phyloP scores from a whole-genome alignment of 306 rosid species.

The Glycine latifolia region DNA sequence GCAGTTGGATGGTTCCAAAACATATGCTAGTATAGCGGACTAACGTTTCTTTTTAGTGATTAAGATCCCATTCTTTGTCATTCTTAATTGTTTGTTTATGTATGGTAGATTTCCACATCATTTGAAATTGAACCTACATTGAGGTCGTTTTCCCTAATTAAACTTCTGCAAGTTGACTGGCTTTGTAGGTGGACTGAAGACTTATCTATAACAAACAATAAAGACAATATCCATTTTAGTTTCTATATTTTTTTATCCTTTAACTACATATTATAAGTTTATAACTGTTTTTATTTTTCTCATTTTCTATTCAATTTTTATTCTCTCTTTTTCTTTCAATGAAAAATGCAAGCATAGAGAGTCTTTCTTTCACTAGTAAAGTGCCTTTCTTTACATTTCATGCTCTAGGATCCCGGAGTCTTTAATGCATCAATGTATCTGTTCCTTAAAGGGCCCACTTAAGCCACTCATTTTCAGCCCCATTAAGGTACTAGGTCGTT shows the following conservation, averaged over 20 bases:
- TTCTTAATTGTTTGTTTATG: slow-evolving; percentile 39
- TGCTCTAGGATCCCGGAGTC: no score
- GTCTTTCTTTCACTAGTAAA: no score
- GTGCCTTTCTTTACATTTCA: no score
- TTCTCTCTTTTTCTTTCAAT: no score
- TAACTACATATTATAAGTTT: no score
- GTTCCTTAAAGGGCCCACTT: neutral
- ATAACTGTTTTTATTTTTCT: no score
- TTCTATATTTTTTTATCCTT: no score
- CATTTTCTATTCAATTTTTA: no score
- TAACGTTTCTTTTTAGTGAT: neutral
- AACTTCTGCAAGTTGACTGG: slow-evolving; percentile 15
- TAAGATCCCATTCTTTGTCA: slow-evolving; percentile 42
- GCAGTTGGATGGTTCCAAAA: slow-evolving; percentile 23
- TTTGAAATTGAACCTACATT: neutral
- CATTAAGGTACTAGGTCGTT: neutral
- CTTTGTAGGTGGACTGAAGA: slow-evolving; percentile 37
- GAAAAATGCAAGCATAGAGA: no score
- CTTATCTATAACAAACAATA: neutral
- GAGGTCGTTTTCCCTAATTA: slow-evolving; percentile 3
- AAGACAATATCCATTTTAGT: no score
- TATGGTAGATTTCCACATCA: slow-evolving; percentile 35
- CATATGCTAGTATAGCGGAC: neutral
- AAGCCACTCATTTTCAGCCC: neutral
- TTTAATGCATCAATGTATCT: no score